Percentiles rank a stretch among this genome's conserved stretches.
Conservation (phyloP, 768 basidiomycete genomes). For the Naganishia randhawae region DNA sequence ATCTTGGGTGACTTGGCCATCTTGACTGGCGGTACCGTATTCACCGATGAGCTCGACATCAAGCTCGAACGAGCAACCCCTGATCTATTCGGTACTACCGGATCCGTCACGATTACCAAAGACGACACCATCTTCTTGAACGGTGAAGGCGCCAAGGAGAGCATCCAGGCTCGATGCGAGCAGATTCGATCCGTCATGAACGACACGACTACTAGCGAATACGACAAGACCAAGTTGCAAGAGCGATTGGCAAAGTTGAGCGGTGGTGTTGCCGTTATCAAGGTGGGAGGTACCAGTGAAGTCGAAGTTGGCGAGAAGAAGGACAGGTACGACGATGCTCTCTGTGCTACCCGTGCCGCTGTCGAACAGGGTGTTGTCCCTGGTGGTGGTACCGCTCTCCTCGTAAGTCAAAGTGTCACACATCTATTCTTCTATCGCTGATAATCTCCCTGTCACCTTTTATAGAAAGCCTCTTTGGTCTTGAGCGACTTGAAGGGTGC, state of each 20-base stretch:
- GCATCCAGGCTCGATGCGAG: conserved; percentile 88
- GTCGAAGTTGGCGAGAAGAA: conserved; percentile 99
- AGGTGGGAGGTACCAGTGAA: conserved; percentile 87
- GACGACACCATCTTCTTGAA: conserved; percentile 96
- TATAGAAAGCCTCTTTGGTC: conserved; percentile 46
- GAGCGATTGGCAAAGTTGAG: conserved; percentile 93
- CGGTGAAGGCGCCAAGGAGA: conserved; percentile 83
- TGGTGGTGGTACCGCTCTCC: conserved; percentile 88
- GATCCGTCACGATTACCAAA: conserved; percentile 90
- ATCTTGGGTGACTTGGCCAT: conserved; percentile 96
- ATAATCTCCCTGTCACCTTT: background rate
- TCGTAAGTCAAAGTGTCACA: conserved; percentile 44
- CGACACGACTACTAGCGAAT: conserved; percentile 83
- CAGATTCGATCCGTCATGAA: conserved; percentile 80
- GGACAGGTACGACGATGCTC: conserved; percentile 93
- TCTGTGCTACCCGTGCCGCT: conserved; percentile 96
- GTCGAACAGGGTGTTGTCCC: conserved; percentile 98
- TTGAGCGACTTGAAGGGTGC: conserved; percentile 66
- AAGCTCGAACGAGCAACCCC: conserved; percentile 86
- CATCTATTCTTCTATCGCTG: background rate
- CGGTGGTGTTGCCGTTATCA: conserved; percentile 97
- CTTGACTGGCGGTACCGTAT: conserved; percentile 95
- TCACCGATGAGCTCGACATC: conserved; percentile 93
- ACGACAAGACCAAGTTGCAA: conserved; percentile 89
- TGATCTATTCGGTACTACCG: conserved; percentile 86